These are phyloP conservation scores for Tuber melanosporum DNA, from an alignment of 495 filamentous ascomycete species.

Conservation along the genomic window DNA sequence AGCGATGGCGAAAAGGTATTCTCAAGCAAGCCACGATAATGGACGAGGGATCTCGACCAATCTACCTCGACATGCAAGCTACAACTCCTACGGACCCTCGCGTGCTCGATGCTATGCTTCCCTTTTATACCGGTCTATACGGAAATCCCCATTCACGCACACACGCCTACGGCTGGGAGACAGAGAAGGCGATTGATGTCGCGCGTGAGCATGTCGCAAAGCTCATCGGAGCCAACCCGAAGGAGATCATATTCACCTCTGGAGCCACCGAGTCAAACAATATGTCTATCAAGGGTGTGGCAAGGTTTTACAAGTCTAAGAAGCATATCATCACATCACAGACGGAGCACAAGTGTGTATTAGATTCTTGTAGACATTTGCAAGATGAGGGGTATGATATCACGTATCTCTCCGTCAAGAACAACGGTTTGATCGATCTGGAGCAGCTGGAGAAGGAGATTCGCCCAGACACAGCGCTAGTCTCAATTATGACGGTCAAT, in stretches of 20 bases:
- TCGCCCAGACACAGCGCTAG: constrained; percentile 79
- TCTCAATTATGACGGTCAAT: constrained; percentile 98
- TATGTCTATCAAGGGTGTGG: constrained; percentile 98
- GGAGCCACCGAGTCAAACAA: constrained; percentile 99
- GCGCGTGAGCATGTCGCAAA: constrained; percentile 75
- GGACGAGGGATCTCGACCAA: constrained; percentile 88
- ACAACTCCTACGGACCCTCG: constrained; percentile 94
- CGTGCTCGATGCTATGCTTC: constrained; percentile 93
- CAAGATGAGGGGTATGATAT: constrained; percentile 95
- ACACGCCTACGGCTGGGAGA: constrained; percentile 98
- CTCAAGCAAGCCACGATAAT: constrained; percentile 87
- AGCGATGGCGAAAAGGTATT: constrained; percentile 50
- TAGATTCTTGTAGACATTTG: constrained; percentile 92
- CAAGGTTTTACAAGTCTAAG: constrained; percentile 89
- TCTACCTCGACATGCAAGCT: constrained; percentile 98
- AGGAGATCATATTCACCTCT: constrained; percentile 98
- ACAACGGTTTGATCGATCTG: constrained; percentile 75
- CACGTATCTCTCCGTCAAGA: constrained; percentile 86
- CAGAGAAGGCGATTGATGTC: constrained; percentile 82
- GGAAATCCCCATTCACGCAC: constrained; percentile 97
- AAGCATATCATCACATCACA: constrained; percentile 96
- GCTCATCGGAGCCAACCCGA: constrained; percentile 87
- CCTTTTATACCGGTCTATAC: constrained; percentile 86
- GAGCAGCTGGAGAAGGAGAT: constrained; percentile 84
- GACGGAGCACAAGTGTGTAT: constrained; percentile 97